Base-by-base conservation (phyloP, 192 early-diverging fungal species). In the Linnemannia exigua region DNA sequence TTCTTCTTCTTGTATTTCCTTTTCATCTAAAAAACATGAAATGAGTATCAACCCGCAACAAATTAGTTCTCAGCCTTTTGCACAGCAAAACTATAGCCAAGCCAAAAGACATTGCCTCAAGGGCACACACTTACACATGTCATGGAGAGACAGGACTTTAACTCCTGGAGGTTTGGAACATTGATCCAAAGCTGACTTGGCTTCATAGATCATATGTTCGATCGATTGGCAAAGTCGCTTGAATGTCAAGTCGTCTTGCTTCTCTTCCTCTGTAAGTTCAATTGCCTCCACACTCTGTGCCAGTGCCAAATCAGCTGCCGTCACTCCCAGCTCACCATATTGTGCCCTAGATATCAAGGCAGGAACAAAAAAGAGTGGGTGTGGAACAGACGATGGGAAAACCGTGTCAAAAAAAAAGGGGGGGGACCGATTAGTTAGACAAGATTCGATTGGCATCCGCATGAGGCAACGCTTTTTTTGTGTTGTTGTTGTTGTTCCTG, bases 171-270 rank as follows among this genome's bases (percentile, higher is more conserved):
- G 74, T 47, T 85, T 85, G 14, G 67, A 68, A 0, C 77, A 51
- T 38, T 85, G 83, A 47, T 85, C 83, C 15, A 85, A 19, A 5
- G 83, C 83, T 2, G 75, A 78, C 51, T 79, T 79, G 16, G 77
- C 83, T 22, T 85, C 83, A 67, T 51, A 76, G 11, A 85, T 54
- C 83, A 85, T 78, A 25, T 79, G 83, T 8, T 85, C 83, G 51
- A 85, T 79, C 15, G 83, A 17, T 2, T 72, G 20, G 33, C 83
- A 85, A 25, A 85, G 73, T 41, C 83, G 72, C 36, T 85, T 85
- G 44, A 85, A 85, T 2, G 51, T 73, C 67, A 79, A 22, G 25
- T 85, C 83, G 20, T 85, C 83, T n/a, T 79, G 76, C 35, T 61
- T 75, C 44, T 85, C 83, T 7, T 38, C 77, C 41, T 85, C 83